Percentiles rank a stretch among this genome's conserved stretches.
phyloP scores from a whole-genome alignment of 495 filamentous ascomycete genomes.

The Talaromyces liani region DNA sequence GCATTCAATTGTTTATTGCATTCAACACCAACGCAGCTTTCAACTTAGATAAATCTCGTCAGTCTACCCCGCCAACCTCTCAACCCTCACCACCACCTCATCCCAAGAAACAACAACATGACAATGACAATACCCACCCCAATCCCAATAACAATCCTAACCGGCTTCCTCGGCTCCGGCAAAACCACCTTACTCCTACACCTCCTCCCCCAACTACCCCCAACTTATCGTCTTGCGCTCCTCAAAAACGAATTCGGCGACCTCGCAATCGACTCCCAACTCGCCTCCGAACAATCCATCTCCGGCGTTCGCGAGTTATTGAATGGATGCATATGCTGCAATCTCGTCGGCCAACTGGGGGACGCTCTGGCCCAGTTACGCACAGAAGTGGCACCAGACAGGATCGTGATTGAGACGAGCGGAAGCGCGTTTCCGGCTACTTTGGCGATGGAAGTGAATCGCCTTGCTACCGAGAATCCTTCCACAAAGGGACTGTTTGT shows the following conservation, averaged over 20 bases:
- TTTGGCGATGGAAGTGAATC: slow-evolving; percentile 87
- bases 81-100: too few species aligned
- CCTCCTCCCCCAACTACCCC: slow-evolving; percentile 76
- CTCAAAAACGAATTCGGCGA: slow-evolving; percentile 98
- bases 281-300: slow-evolving; percentile 73
- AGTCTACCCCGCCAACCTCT: background rate
- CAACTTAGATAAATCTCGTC: background rate
- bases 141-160: slow-evolving; percentile 88
- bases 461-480: slow-evolving; percentile 47
- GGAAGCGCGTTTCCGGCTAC: slow-evolving; percentile 87
- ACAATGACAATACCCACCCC: slow-evolving; percentile 16
- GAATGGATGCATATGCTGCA: slow-evolving; percentile 98
- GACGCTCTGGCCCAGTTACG: slow-evolving; percentile 69
- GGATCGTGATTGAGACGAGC: slow-evolving; percentile 89
- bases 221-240: slow-evolving; percentile 76
- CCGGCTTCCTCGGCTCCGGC: slow-evolving; percentile 89
- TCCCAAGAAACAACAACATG: background rate
- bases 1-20: too few species aligned
- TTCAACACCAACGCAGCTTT: too few species aligned
- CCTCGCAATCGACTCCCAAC: slow-evolving; percentile 83
- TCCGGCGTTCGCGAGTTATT: slow-evolving; percentile 87
- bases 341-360: slow-evolving; percentile 84
- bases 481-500: slow-evolving; percentile 47
- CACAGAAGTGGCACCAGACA: slow-evolving; percentile 54
- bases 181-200: slow-evolving; percentile 92